Conservation (phyloP, 2,329 filamentous ascomycete species). For the Ceratocystis diversiconidia region DNA sequence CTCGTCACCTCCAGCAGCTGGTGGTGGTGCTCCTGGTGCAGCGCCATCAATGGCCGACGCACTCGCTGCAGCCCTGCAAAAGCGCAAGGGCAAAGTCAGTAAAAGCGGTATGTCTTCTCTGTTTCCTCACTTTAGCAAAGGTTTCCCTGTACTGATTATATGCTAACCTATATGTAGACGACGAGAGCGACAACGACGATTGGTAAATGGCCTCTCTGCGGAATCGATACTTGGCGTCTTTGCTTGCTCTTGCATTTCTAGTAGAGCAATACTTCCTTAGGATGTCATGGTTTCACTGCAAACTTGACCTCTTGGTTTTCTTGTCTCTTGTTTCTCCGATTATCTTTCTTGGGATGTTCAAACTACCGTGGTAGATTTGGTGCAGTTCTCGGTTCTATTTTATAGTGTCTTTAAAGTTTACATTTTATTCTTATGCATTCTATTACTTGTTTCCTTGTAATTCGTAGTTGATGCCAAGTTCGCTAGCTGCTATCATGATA, state of each 20-base stretch:
- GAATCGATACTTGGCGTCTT: not conserved
- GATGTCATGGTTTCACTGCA: not conserved
- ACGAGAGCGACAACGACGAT: conserved; percentile 64
- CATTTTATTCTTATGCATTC: not conserved
- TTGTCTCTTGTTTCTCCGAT: not conserved
- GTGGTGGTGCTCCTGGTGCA: conserved; percentile 37
- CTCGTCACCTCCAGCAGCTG: conserved; percentile 37
- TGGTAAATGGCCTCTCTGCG: conserved; percentile 33
- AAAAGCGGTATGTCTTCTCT: conserved; percentile 64
- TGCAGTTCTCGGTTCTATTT: not conserved
- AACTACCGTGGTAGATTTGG: not conserved
- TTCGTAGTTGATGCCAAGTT: not conserved
- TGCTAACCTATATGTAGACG: conserved; percentile 38
- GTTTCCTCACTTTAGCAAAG: conserved; percentile 10
- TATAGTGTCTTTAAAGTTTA: conserved; percentile 1
- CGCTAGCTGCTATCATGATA: not conserved
- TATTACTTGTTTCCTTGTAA: not conserved
- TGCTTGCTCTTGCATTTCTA: not conserved
- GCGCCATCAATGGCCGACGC: conserved; percentile 67
- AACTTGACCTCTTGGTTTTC: not conserved
- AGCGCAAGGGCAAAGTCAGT: conserved; percentile 86
- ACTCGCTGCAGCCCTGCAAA: conserved; percentile 60
- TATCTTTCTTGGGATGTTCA: not conserved
- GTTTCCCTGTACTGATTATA: not conserved
- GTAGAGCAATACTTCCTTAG: not conserved